Evolutionary conservation across 768 basidiomycete species (phyloP).

Genomic region (Termitomyces sp.): DNA sequence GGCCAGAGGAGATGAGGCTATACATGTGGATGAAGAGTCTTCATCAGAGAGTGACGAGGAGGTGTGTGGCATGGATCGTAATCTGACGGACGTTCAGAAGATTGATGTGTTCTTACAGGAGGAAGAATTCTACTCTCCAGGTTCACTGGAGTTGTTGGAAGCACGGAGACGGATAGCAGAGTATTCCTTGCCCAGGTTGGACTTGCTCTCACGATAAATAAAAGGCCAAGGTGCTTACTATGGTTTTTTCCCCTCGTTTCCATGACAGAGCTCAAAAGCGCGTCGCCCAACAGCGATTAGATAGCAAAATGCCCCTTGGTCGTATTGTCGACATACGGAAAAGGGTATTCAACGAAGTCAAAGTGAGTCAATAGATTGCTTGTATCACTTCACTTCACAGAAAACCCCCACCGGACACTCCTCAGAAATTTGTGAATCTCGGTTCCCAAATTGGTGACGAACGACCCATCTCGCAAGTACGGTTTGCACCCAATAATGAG

Average conservation of each 20-base stretch:
- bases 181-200: conserved; percentile 92
- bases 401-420: too few relatives aligned
- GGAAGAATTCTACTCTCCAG: conserved; percentile 95
- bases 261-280: conserved; percentile 89
- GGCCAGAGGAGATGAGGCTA: conserved; percentile 76
- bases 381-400: too few relatives aligned
- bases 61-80: conserved; percentile 29
- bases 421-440: conserved; percentile 81
- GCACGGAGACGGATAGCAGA: conserved; percentile 84
- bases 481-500: conserved; percentile 89
- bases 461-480: conserved; percentile 87
- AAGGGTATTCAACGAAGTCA: conserved; percentile 83
- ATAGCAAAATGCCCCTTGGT: conserved; percentile 81
- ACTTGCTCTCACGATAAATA: conserved; percentile 54
- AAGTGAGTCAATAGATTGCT: conserved; percentile 43
- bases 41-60: conserved; percentile 74
- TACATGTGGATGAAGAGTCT: conserved; percentile 67
- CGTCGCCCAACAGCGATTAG: conserved; percentile 86
- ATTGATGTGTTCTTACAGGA: conserved; percentile 49
- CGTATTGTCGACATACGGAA: conserved; percentile 91
- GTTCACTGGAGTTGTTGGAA: conserved; percentile 80
- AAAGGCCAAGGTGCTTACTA: conserved; percentile 75
- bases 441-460: conserved; percentile 99
- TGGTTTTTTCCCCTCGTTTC: conserved; percentile 27
- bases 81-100: background rate